Conservation (phyloP, 2,329 filamentous ascomycete genomes). For the Zymoseptoria passerinii region DNA sequence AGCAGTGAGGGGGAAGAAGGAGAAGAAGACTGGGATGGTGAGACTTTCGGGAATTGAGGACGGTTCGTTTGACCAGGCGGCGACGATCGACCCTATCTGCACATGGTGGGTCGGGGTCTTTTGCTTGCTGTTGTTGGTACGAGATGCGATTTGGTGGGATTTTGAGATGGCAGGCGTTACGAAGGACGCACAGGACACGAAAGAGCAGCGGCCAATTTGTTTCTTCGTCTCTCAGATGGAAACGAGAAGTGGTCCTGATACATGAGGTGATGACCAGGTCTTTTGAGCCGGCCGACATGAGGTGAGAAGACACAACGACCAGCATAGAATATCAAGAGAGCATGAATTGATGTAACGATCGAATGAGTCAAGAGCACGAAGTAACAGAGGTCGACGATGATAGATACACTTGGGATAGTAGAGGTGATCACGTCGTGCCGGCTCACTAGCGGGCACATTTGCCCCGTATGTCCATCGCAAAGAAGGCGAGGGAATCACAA, state of each 20-base stretch:
- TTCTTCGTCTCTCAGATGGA: neutral
- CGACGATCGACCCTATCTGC: neutral
- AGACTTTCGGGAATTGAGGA: neutral
- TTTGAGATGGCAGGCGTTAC: neutral
- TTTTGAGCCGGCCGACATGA: neutral
- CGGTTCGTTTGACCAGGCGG: neutral
- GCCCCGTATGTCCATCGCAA: neutral
- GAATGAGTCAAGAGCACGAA: neutral
- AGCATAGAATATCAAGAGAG: neutral
- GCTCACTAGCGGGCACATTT: neutral
- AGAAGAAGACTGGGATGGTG: neutral
- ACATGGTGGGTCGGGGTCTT: neutral
- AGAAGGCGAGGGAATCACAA: neutral
- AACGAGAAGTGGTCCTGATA: neutral
- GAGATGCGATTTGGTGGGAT: neutral
- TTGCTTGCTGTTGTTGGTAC: neutral
- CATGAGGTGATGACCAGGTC: neutral
- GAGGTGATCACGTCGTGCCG: neutral
- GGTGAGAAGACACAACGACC: neutral
- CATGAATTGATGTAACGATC: neutral
- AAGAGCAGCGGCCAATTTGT: neutral
- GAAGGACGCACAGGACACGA: neutral
- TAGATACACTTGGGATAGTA: no score
- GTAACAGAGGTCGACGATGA: neutral
- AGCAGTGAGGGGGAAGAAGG: constrained; percentile 4